phyloP scores from a whole-genome alignment of 1,284 basidiomycete genomes.

The Chalciporus sp. region DNA sequence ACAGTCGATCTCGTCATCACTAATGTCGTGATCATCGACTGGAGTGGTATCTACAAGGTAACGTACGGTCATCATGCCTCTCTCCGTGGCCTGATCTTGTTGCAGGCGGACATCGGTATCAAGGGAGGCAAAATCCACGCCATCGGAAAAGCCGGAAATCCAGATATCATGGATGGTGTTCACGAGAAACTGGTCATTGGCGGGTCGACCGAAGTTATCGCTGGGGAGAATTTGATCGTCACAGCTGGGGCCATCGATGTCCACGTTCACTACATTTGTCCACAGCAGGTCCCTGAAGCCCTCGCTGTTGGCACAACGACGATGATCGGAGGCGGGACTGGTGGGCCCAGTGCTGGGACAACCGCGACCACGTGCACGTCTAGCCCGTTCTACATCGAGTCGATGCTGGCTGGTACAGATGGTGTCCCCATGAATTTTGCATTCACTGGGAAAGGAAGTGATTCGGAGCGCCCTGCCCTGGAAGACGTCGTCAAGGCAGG shows the following conservation, averaged over 20 bases:
- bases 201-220: slow-evolving; percentile 91
- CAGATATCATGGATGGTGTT: slow-evolving; percentile 89
- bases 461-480: slow-evolving; percentile 72
- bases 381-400: slow-evolving; percentile 82
- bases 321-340: slow-evolving; percentile 92
- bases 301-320: slow-evolving; percentile 81
- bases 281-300: slow-evolving; percentile 82
- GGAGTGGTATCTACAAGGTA: slow-evolving; percentile 94
- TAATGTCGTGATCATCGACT: slow-evolving; percentile 94
- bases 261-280: slow-evolving; percentile 93
- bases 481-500: slow-evolving; percentile 89
- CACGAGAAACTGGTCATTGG: slow-evolving; percentile 79
- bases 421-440: slow-evolving; percentile 89
- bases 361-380: slow-evolving; percentile 95
- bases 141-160: slow-evolving; percentile 97
- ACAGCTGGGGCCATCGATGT: slow-evolving; percentile 95
- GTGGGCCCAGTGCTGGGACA: slow-evolving; percentile 89
- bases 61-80: background rate
- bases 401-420: slow-evolving; percentile 91
- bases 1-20: slow-evolving; percentile 93
- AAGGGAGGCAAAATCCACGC: slow-evolving; percentile 84
- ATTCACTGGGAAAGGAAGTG: slow-evolving; percentile 95
- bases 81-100: slow-evolving; percentile 1
- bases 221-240: slow-evolving; percentile 91
- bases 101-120: slow-evolving; percentile 94